Evolutionary conservation across 192 early-diverging fungal species (phyloP), one percentile per base, ranked within the genome.

Genomic region (Diversispora epigaea): DNA sequence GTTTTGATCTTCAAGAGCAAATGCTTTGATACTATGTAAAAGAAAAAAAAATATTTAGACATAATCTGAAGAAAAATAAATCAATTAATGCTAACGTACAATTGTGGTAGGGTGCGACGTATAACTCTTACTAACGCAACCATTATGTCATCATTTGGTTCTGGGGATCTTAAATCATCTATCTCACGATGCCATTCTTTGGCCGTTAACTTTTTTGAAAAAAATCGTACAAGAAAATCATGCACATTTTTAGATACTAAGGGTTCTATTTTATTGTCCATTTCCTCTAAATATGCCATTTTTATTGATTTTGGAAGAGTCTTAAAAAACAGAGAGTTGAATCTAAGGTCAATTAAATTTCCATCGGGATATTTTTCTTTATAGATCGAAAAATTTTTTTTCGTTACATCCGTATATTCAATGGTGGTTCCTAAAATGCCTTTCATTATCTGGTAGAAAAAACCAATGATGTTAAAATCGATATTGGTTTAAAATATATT

Each of bases 71-170:
- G 6, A 57, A 57, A 19, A 61, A 32, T 11, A 61, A 61, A 32
- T 32, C 21, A 61, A 8, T 6, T 61, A 9, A 61, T 61, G 21
- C 32, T 43, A 63, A 64, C 64, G 46, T 76, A 76, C 75, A 76
- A 76, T 39, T 76, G 62, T 55, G 52, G 64, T 21, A 68, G 9
- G n/a, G 49, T 68, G 17, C 4, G 64, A 68, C 40, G 62, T 57
- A 76, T 56, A 58, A 76, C 68, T 76, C 64, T 50, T 68, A 76
- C 66, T 52, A 75, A 0, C 56, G 64, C 75, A 55, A 21, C 55
- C 39, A 75, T 64, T 66, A 75, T 45, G 25, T 0, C 0, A 40
- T 73, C 32, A 4, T 62, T 73, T 44, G 45, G 10, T 10, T 73
- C 58, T n/a, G 54, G 2, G 46, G 60, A 40, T 55, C 52, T 0